These are phyloP conservation scores for Chlorencoelia australis DNA, from an alignment of 2,329 filamentous ascomycete species.

Conservation along the genomic window DNA sequence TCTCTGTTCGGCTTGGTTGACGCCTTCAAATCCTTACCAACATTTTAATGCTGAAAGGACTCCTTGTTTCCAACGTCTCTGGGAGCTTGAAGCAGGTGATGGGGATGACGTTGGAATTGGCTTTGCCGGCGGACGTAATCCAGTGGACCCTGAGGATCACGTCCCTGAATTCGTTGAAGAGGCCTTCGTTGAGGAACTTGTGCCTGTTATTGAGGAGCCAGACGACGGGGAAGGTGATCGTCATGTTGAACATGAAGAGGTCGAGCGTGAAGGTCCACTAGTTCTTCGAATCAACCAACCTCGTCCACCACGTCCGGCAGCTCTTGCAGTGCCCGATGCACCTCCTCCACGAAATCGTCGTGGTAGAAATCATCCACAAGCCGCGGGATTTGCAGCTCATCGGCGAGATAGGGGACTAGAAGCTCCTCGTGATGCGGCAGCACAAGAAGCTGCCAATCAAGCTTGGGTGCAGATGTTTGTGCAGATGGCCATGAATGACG, in stretches of 20 bases:
- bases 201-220: slow-evolving; percentile 12
- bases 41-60: slow-evolving; percentile 72
- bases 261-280: slow-evolving; percentile 26
- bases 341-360: slow-evolving; percentile 7
- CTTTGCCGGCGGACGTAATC: slow-evolving; percentile 14
- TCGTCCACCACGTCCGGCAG: slow-evolving; percentile 13
- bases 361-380: slow-evolving; percentile 3
- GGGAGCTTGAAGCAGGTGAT: slow-evolving; percentile 82
- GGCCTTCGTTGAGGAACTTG: slow-evolving; percentile 1
- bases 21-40: slow-evolving; percentile 68
- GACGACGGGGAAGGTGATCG: slow-evolving; percentile 6
- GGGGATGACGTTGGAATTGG: slow-evolving; percentile 32
- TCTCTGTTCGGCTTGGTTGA: slow-evolving; percentile 79
- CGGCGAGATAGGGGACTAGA: slow-evolving; percentile 1
- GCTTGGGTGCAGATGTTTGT: slow-evolving; percentile 28
- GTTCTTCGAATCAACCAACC: slow-evolving; percentile 26
- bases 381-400: background rate
- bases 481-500: slow-evolving; percentile 27
- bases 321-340: slow-evolving; percentile 16
- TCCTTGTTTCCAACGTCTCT: slow-evolving; percentile 74
- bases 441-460: slow-evolving; percentile 17
- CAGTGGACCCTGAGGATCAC: slow-evolving; percentile 4
- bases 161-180: slow-evolving; percentile 9
- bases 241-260: slow-evolving; percentile 9
- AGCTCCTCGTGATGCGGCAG: slow-evolving; percentile 5